Percentiles rank a stretch among this genome's conserved stretches.
These are phyloP conservation scores for Metschnikowia lunata DNA, from an alignment of 805 yeast genomes.

Conservation along the genomic window DNA sequence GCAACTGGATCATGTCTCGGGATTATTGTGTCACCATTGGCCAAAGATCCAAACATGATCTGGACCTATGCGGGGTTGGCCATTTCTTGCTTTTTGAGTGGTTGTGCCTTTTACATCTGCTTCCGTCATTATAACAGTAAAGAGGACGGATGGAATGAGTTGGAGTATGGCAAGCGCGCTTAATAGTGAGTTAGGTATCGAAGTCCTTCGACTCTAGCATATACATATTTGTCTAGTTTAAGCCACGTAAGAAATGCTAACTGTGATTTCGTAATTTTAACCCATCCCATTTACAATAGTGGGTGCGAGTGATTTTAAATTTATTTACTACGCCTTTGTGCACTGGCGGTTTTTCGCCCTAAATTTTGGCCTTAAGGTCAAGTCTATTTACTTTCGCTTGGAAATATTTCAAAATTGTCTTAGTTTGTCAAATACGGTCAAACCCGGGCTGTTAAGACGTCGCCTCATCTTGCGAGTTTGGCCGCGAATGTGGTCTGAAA, in stretches of 20 bases:
- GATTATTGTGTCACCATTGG: constrained; percentile 50
- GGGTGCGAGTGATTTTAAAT: no score
- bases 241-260: neutral
- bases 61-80: constrained; percentile 67
- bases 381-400: no score
- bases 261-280: neutral
- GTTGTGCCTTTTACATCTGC: constrained; percentile 54
- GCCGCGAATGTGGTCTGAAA: no score
- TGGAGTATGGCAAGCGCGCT: constrained; percentile 32
- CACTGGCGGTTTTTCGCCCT: no score
- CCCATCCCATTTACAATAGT: no score
- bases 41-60: constrained; percentile 63
- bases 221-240: neutral
- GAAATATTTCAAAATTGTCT: no score
- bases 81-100: constrained; percentile 53
- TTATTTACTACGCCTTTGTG: no score
- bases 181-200: neutral
- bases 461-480: no score
- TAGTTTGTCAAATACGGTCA: no score
- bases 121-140: constrained; percentile 51
- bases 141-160: constrained; percentile 54
- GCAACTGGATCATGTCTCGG: constrained; percentile 76
- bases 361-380: no score
- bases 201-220: neutral
- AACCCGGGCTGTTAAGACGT: no score